Evolutionary conservation across 495 filamentous ascomycete species (phyloP), one percentile per base, ranked within the genome.

Genomic region (Amphirosellinia nigrospora): DNA sequence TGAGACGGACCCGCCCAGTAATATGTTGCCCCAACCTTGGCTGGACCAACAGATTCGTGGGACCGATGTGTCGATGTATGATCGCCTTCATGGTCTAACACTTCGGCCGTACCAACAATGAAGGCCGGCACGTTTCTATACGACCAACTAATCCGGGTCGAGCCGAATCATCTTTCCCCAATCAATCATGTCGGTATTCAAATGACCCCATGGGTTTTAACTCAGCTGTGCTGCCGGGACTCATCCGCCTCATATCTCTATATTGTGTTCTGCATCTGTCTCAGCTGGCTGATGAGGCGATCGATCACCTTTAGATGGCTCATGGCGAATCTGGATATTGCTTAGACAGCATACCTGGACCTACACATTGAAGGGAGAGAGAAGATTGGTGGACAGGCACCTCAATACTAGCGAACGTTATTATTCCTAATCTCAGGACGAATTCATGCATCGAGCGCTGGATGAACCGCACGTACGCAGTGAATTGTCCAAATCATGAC

Each of bases 211-310:
- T 11, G 61, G 26, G 30, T 39, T 36, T 45, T 23, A 36, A 21
- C 32, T 53, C 63, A 53, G 63, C 30, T 65, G 13, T 65, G 28
- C 46, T 41, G 10, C 63, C 34, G n/a, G 39, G 45, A 46, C 38
- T 23, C n/a, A 48, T 64, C 19, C 38, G 34, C 60, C 62, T 38
- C 30, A n/a, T 32, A 39, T 4, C 15, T 65, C 13, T 41, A 23
- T 41, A 45, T 53, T 34, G 13, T 41, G 16, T 61, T 41, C 46
- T 65, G n/a, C 30, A 19, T 39, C 45, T 21, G 63, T 65, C 45
- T 65, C 63, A 52, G 63, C 63, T 61, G 58, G 58, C 58, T 53
- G 30, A 46, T 34, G 34, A 65, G 63, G 63, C 63, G 63, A 65
- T 53, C 32, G 46, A 65, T 65, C 63, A n/a, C 41, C 32, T 34